phyloP scores from a whole-genome alignment of 768 basidiomycete species.

The Lepiota venenata region DNA sequence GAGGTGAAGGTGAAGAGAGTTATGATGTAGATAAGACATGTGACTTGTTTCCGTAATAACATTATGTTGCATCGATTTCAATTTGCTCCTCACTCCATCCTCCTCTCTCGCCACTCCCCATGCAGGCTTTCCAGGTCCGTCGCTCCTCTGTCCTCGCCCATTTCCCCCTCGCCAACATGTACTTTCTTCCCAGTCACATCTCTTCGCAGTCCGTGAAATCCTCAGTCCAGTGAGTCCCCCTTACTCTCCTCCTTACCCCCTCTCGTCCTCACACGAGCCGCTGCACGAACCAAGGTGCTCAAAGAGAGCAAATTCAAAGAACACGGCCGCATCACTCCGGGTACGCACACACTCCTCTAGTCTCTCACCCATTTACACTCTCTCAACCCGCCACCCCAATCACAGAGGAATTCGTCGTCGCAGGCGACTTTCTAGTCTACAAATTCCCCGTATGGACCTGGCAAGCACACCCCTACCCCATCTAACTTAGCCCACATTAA shows the following conservation, averaged over 20 bases:
- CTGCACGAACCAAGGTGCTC: slow-evolving; percentile 65
- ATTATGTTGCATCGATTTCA: slow-evolving; percentile 4
- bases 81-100: slow-evolving; percentile 14
- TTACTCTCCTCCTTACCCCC: slow-evolving; percentile 8
- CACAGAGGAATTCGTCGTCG: slow-evolving; percentile 95
- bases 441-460: slow-evolving; percentile 99
- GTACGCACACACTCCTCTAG: slow-evolving; percentile 36
- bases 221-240: slow-evolving; percentile 75
- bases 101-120: slow-evolving; percentile 19
- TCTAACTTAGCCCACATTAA: not conserved
- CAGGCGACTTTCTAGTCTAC: slow-evolving; percentile 95
- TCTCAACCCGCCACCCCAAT: not conserved
- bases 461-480: slow-evolving; percentile 39
- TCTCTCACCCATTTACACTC: slow-evolving; percentile 15
- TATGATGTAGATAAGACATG: slow-evolving; percentile 5
- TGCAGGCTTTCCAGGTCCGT: slow-evolving; percentile 41
- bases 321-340: slow-evolving; percentile 93
- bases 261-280: slow-evolving; percentile 30
- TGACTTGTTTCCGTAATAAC: not conserved
- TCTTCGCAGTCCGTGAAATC: slow-evolving; percentile 92
- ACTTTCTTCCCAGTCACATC: slow-evolving; percentile 63
- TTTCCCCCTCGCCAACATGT: slow-evolving; percentile 1
- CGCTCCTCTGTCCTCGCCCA: not conserved
- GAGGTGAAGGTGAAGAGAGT: too few relatives aligned
- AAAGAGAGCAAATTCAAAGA: slow-evolving; percentile 99